Evolutionary conservation across 1,284 basidiomycete species (phyloP).

Genomic region (Vanrija sp.): DNA sequence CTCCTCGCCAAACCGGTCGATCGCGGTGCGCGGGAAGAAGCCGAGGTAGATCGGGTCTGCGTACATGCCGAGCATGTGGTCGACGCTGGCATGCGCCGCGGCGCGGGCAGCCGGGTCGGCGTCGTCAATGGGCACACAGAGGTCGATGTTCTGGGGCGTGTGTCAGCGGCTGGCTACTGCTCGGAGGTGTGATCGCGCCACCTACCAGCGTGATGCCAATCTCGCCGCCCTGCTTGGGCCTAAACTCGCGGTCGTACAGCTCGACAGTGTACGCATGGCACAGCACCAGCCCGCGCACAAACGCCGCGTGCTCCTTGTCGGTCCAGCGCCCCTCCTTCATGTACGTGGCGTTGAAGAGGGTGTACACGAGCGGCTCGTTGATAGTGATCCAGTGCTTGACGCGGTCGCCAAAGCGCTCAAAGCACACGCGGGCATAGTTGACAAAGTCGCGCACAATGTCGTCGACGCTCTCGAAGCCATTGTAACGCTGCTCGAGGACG

Average conservation of each 20-base stretch:
- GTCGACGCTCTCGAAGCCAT: constrained; percentile 55
- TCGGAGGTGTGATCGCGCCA: too few species aligned
- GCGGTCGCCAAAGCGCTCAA: constrained; percentile 65
- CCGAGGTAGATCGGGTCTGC: constrained; percentile 25
- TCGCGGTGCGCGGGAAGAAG: constrained; percentile 1
- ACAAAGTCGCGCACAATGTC: constrained; percentile 58
- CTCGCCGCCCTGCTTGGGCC: constrained; percentile 19
- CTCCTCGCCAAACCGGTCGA: constrained; percentile 6
- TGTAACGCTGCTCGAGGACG: constrained; percentile 63
- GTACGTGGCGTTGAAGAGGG: constrained; percentile 5
- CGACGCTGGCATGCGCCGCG: constrained; percentile 12
- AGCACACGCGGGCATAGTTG: constrained; percentile 63
- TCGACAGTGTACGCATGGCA: constrained; percentile 28
- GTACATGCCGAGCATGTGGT: constrained; percentile 20
- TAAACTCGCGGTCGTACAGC: constrained; percentile 24
- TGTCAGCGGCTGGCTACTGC: background rate
- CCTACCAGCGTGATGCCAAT: constrained; percentile 32
- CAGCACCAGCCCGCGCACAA: constrained; percentile 20
- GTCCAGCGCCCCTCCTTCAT: constrained; percentile 7
- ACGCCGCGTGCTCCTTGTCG: constrained; percentile 5
- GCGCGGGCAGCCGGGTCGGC: constrained; percentile 14
- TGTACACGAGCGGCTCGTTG: constrained; percentile 39
- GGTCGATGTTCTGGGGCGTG: constrained; percentile 27
- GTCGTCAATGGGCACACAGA: constrained; percentile 25
- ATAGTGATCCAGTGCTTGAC: constrained; percentile 63